phyloP scores from a whole-genome alignment of 108 stramenopile genomes.

The Skeletonema marinoi region DNA sequence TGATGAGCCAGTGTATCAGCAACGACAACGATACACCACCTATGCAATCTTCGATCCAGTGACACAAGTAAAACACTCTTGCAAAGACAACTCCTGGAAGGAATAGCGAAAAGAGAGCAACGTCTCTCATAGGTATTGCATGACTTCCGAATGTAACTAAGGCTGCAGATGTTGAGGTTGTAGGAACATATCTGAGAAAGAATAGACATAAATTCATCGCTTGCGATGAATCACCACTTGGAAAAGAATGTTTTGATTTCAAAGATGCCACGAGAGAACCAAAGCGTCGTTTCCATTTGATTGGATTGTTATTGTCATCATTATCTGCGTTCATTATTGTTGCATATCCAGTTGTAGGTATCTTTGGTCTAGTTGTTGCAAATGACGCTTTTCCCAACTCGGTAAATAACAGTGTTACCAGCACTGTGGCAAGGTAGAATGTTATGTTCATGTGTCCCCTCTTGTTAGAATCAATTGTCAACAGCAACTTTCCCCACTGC shows the following conservation, averaged over 20 bases:
- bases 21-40: conserved; percentile 37
- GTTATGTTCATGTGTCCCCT: conserved; percentile 12
- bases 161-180: neutral
- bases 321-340: neutral
- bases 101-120: conserved; percentile 32
- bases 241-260: conserved; percentile 54
- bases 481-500: conserved; percentile 1
- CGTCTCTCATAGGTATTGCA: conserved; percentile 6
- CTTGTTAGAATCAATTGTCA: neutral
- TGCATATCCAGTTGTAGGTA: neutral
- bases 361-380: conserved; percentile 44
- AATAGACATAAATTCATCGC: conserved; percentile 52
- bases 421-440: conserved; percentile 39
- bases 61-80: conserved; percentile 47
- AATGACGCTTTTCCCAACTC: conserved; percentile 53
- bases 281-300: conserved; percentile 19
- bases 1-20: conserved; percentile 34
- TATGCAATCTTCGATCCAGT: conserved; percentile 53
- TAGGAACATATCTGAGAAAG: conserved; percentile 30
- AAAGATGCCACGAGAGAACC: conserved; percentile 45
- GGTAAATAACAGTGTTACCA: conserved; percentile 42
- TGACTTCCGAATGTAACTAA: neutral
- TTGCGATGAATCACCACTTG: conserved; percentile 46
- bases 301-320: neutral
- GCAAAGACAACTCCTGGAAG: conserved; percentile 51